Base-by-base conservation (phyloP, 257 asterid genomes). In the Forsythia suspensa region DNA sequence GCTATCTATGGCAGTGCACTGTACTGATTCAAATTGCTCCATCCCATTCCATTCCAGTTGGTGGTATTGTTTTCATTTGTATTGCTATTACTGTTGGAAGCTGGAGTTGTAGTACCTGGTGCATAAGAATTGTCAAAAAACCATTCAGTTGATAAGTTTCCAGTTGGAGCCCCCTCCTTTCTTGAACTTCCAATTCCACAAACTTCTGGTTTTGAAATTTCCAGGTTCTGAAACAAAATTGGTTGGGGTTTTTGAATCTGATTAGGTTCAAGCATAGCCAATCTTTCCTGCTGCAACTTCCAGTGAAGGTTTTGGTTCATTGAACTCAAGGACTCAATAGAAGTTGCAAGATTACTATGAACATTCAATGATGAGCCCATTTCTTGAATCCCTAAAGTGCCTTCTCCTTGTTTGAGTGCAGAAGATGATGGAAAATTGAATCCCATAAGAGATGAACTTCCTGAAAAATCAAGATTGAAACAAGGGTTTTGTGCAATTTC, bases 251-350 rank as follows among this genome's bases (percentile, higher is more conserved):
- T 82, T 41, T 79, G 80, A 16, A 80, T 70, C 40, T 75, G 76
- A 8, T 63, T 51, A 9, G 38, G 16, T 20, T 20, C 37, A 11
- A 83, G 76, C 86, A 83, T 72, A 57, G 89, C 81, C 71, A 90
- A 59, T 66, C 94, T 84, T 77, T 92, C 94, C 69, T 90, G 94
- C 80, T 89, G 97, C 16, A 92, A 74, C 48, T 87, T 90, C 92
- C 87, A 90, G 83, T 90, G 97, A 36, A 90, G 84, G 21, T 89
- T 94, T 78, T 92, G 97, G 86, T 92, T 90, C 37, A 90, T 87
- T 0, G 87, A 87, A 81, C 97, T 90, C 85, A 92, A 70, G 10
- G 94, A 90, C 71, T 92, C 94, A 1, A 92, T 88, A 0, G 95
- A 90, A 7, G 91, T 81, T 34, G 92, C 92, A 15, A 91, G 80